Evolutionary conservation across 169 alveolate genomes (phyloP), one percentile per base, ranked within the genome.

Genomic region (Besnoitia besnoiti): DNA sequence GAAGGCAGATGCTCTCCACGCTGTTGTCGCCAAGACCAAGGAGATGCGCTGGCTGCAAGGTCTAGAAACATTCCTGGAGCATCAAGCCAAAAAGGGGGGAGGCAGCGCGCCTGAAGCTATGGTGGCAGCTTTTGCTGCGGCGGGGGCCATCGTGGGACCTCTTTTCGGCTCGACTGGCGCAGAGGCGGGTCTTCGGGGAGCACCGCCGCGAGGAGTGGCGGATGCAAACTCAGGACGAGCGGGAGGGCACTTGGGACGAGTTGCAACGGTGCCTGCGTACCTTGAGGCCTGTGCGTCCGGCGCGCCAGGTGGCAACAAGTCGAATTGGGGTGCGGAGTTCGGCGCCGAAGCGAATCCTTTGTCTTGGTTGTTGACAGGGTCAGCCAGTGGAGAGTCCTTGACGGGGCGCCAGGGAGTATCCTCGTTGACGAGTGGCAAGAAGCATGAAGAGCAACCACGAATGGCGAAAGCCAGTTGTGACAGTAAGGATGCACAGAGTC

Each of bases 41-140:
- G 87, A 77, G 59, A 39, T 77, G 40, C 50, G 87, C 49, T 77
- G 87, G 87, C 40, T 77, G 33, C 55, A 77, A 39, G 87, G 49
- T 1, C 59, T 77, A 7, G 37, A 77, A 10, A 42, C 61, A 27
- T 40, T 77, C 14, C 59, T 77, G 19, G 87, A 77, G 47, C 87
- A 77, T 16, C 87, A 77, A 55, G 87, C 87, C 5, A 37, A 42
- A 37, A 77, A 42, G 40, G 87, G 87, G 14, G 87, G 87, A n/a
- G 87, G 87, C 7, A 77, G 87, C 59, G 87, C 87, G 5, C 59
- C 87, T 2, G 87, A 77, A 27, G 87, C 87, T 7, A 39, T 77
- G 59, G 87, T 35, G 2, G 87, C 87, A 2, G 87, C 87, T 4
- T 35, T 77, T 24, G 87, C 61, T n/a, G 87, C 59, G 8, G 87